These are phyloP conservation scores for Eutrema heterophyllum DNA, from an alignment of 345 rosid genomes.

Conservation along the genomic window DNA sequence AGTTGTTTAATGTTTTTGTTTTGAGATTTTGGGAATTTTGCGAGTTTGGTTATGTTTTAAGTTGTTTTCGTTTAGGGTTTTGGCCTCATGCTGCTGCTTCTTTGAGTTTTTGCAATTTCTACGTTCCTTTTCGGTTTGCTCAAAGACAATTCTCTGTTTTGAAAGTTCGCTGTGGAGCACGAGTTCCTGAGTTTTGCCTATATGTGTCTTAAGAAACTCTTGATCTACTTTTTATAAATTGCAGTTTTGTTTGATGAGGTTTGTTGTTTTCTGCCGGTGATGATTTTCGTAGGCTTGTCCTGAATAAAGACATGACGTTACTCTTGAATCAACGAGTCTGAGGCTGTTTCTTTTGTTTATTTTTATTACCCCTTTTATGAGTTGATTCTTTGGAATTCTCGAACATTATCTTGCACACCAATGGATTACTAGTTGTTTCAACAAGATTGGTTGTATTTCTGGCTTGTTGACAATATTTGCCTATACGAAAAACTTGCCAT, in stretches of 20 bases:
- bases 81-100: no score
- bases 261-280: constrained; percentile 22
- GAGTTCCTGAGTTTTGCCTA: no score
- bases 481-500: neutral
- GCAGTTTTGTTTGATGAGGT: neutral
- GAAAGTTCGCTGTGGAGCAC: no score
- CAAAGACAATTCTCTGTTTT: no score
- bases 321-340: constrained; percentile 17
- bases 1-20: no score
- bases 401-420: neutral
- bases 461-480: neutral
- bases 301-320: constrained; percentile 27
- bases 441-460: neutral
- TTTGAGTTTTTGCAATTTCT: no score
- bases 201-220: neutral
- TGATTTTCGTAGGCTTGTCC: constrained; percentile 48
- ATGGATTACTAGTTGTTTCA: neutral
- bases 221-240: neutral
- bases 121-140: no score
- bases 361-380: neutral
- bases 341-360: constrained; percentile 9
- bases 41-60: neutral
- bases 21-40: no score
- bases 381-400: neutral
- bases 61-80: neutral